Conservation (phyloP, 2,329 filamentous ascomycete genomes). For the Neonectria hederae region DNA sequence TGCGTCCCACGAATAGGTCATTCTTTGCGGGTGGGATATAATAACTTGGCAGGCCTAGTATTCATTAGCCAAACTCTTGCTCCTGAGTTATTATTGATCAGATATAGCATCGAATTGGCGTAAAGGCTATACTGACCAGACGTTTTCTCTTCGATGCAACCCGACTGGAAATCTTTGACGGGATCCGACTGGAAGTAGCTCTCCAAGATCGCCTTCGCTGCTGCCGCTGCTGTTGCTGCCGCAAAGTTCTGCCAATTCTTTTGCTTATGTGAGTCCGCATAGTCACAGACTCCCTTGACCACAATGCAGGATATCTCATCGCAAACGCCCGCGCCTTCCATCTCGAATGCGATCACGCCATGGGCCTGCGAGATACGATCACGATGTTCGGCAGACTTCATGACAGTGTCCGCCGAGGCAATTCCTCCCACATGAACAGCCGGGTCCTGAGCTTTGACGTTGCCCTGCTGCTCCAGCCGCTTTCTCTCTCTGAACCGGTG, state of each 20-base stretch:
- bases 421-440: conserved; percentile 47
- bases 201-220: background rate
- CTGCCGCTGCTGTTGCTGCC: conserved; percentile 12
- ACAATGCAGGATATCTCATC: conserved; percentile 9
- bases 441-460: conserved; percentile 19
- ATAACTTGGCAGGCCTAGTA: background rate
- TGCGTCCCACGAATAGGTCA: background rate
- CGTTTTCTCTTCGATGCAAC: background rate
- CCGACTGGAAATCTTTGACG: background rate
- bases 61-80: conserved; percentile 37
- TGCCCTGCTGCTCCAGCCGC: conserved; percentile 29
- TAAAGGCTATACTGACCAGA: background rate
- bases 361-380: background rate
- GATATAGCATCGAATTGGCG: background rate
- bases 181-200: background rate
- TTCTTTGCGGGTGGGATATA: background rate
- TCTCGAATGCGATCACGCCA: conserved; percentile 11
- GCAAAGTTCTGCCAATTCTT: conserved; percentile 19
- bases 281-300: conserved; percentile 17
- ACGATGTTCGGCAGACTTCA: conserved; percentile 45
- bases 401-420: conserved; percentile 41
- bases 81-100: background rate
- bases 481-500: background rate
- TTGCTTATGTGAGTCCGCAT: conserved; percentile 19
- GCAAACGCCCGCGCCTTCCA: conserved; percentile 17